Conservation (phyloP, 305 asterid species). For the Fraxinus sp. region DNA sequence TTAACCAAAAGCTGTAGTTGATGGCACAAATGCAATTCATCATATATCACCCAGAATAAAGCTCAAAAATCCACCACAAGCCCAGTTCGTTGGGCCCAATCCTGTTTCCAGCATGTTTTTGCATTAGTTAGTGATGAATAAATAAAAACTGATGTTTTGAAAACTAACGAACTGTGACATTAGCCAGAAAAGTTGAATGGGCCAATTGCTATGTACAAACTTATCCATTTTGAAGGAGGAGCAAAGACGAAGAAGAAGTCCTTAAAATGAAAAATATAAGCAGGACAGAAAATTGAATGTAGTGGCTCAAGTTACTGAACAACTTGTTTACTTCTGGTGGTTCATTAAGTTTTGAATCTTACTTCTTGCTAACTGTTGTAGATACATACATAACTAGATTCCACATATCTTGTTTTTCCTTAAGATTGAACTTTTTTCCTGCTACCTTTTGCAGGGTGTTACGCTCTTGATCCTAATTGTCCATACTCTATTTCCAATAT, state of each 20-base stretch:
- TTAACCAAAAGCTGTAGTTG: neutral
- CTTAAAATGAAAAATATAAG: neutral
- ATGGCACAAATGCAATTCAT: neutral
- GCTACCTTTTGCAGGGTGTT: conserved; percentile 47
- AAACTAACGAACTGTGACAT: neutral
- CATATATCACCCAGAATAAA: neutral
- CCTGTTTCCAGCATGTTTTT: neutral
- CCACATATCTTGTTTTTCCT: neutral
- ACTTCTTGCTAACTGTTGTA: neutral
- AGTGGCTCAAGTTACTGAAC: neutral
- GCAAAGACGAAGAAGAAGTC: neutral
- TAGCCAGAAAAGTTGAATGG: neutral
- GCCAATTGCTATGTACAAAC: neutral
- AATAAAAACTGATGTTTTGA: neutral
- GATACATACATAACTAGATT: neutral
- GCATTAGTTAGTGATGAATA: neutral
- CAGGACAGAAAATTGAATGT: neutral
- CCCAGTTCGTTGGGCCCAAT: neutral
- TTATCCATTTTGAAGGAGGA: neutral
- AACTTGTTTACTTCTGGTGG: neutral
- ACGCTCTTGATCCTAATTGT: conserved; percentile 65
- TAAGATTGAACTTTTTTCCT: neutral
- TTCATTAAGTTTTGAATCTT: neutral
- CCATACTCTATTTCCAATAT: conserved; percentile 69
- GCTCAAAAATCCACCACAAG: neutral